Percentiles rank a stretch among this genome's conserved stretches.
Evolutionary conservation across 2,329 filamentous ascomycete species (phyloP).

Genomic region (Periconia sp.): DNA sequence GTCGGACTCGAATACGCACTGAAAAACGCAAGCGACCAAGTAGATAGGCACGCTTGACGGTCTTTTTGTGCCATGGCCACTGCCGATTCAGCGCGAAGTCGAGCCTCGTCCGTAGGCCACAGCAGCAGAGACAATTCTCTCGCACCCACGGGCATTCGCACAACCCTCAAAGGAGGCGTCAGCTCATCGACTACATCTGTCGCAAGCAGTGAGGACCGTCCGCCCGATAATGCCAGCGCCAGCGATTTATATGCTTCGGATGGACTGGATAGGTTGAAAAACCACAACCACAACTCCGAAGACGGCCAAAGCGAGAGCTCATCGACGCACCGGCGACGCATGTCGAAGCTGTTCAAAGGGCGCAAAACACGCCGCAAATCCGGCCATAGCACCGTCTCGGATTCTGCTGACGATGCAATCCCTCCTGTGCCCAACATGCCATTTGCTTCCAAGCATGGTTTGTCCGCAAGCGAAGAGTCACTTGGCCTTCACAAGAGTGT

Average conservation of each 20-base stretch:
- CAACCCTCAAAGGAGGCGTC: conserved; percentile 25
- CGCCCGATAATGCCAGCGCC: conserved; percentile 14
- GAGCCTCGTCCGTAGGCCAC: conserved; percentile 14
- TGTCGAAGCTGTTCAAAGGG: conserved; percentile 57
- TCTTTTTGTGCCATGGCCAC: conserved; percentile 21
- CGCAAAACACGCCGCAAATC: conserved; percentile 40
- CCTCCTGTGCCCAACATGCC: conserved; percentile 11
- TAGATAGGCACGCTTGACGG: not conserved
- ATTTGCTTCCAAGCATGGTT: conserved; percentile 2
- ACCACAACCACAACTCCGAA: conserved; percentile 43
- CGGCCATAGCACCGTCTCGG: conserved; percentile 28
- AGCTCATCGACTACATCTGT: conserved; percentile 35
- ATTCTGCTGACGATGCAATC: conserved; percentile 17
- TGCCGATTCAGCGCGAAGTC: conserved; percentile 24
- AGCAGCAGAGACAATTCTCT: conserved; percentile 26
- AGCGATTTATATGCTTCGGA: conserved; percentile 36
- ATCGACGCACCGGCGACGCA: conserved; percentile 42
- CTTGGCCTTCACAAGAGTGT: conserved; percentile 47
- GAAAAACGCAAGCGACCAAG: not conserved
- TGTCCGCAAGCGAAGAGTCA: conserved; percentile 43
- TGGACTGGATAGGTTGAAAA: conserved; percentile 44
- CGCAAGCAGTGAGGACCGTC: conserved; percentile 27
- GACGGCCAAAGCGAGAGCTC: conserved; percentile 44
- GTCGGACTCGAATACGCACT: not conserved
- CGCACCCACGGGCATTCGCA: conserved; percentile 21